Evolutionary conservation across 2,329 filamentous ascomycete genomes (phyloP).

Genomic region (Aspergillus brasiliensis): DNA sequence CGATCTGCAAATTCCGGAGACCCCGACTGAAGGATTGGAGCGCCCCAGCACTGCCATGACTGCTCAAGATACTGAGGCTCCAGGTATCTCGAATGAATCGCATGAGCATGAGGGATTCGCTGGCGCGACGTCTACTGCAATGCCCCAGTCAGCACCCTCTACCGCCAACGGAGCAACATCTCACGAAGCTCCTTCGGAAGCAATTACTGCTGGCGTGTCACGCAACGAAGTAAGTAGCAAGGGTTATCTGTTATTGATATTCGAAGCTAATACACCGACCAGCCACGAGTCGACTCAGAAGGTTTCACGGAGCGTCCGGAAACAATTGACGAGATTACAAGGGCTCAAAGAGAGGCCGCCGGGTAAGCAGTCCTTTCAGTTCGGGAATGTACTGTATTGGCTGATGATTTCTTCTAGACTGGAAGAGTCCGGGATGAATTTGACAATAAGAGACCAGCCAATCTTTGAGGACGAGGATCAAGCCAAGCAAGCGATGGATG

Average conservation of each 20-base stretch:
- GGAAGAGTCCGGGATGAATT: conserved; percentile 49
- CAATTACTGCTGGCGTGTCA: conserved; percentile 24
- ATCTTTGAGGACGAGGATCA: conserved; percentile 53
- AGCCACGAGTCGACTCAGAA: conserved; percentile 42
- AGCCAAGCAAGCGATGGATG: conserved; percentile 51
- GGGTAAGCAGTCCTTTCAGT: conserved; percentile 31
- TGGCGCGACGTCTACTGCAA: conserved; percentile 23
- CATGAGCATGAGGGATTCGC: conserved; percentile 26
- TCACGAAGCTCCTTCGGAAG: conserved; percentile 19
- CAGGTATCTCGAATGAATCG: conserved; percentile 30
- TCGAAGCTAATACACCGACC: conserved; percentile 15
- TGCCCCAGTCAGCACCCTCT: conserved; percentile 21
- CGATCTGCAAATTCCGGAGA: conserved; percentile 41
- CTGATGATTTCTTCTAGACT: conserved; percentile 32
- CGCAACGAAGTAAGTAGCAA: conserved; percentile 26
- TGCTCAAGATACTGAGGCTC: conserved; percentile 27
- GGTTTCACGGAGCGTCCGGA: conserved; percentile 44
- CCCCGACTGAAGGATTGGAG: conserved; percentile 30
- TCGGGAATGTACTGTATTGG: not conserved
- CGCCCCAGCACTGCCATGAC: conserved; percentile 36
- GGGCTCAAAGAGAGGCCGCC: conserved; percentile 48
- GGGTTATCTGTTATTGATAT: too few species aligned
- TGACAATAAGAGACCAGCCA: conserved; percentile 52
- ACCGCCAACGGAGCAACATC: conserved; percentile 32
- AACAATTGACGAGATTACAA: conserved; percentile 48